Percentiles rank a stretch among this genome's conserved stretches.
Evolutionary conservation across 176 grass and related monocot genomes (phyloP).

Genomic region (Triticum dicoccoides): DNA sequence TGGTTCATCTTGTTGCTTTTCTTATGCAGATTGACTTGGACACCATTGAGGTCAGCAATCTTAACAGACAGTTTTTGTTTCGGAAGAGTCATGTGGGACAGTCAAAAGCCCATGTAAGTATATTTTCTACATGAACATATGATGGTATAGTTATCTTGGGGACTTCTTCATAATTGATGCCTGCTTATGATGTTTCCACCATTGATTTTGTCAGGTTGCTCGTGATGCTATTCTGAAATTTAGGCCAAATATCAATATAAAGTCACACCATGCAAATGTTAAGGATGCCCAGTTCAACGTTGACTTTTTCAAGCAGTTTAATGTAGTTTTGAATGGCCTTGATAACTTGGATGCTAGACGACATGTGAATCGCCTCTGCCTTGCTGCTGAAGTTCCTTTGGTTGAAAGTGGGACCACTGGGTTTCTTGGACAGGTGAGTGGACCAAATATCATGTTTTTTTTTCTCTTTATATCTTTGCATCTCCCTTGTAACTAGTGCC

Average conservation of each 20-base stretch:
- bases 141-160: neutral
- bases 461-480: neutral
- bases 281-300: slow-evolving; percentile 88
- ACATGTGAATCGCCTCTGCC: slow-evolving; percentile 96
- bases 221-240: slow-evolving; percentile 84
- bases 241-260: slow-evolving; percentile 85
- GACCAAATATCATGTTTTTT: neutral
- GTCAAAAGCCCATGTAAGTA: slow-evolving; percentile 89
- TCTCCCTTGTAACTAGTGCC: neutral
- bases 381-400: slow-evolving; percentile 95
- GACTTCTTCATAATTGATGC: neutral
- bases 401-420: slow-evolving; percentile 99
- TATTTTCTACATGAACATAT: slow-evolving; percentile 3
- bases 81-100: slow-evolving; percentile 95
- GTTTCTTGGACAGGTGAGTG: slow-evolving; percentile 90
- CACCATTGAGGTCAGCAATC: slow-evolving; percentile 98
- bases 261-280: slow-evolving; percentile 81
- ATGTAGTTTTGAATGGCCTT: slow-evolving; percentile 93
- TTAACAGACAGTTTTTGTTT: slow-evolving; percentile 98
- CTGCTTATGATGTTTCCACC: slow-evolving; percentile 14
- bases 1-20: neutral
- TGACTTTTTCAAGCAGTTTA: slow-evolving; percentile 97
- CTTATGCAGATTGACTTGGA: slow-evolving; percentile 93
- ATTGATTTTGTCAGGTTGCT: slow-evolving; percentile 60
- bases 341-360: slow-evolving; percentile 99